A percentile compares a stretch with the other conserved stretches of the same genome.
Conservation (phyloP, 2,329 filamentous ascomycete species). For the Fusarium metavorans region DNA sequence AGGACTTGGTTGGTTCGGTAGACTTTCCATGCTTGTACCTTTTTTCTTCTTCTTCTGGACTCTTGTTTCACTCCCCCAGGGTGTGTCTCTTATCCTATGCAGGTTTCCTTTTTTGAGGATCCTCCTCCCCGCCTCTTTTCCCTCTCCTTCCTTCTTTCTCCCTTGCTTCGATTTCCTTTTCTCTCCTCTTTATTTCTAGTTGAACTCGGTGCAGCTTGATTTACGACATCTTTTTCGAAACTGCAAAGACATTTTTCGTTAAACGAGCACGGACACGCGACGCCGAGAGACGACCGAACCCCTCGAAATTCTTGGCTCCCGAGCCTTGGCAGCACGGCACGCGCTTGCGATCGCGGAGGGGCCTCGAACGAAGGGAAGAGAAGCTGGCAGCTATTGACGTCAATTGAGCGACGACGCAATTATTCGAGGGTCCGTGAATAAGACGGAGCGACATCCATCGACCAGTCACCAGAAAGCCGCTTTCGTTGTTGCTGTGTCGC, state of each 20-base stretch:
- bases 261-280: constrained; percentile 26
- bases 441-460: not conserved
- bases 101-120: constrained; percentile 32
- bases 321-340: constrained; percentile 38
- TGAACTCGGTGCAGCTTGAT: not conserved
- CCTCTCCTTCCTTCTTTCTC: not conserved
- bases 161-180: not conserved
- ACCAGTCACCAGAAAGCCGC: constrained; percentile 9
- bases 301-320: constrained; percentile 35
- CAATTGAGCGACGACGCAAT: not conserved
- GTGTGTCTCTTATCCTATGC: constrained; percentile 10
- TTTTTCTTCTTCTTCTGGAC: constrained; percentile 9
- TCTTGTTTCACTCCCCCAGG: constrained; percentile 17
- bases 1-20: constrained; percentile 9
- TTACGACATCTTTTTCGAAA: not conserved
- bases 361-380: not conserved
- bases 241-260: not conserved
- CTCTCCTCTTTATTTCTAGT: not conserved
- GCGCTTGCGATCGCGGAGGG: constrained; percentile 39
- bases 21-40: not conserved
- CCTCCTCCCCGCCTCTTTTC: constrained; percentile 30
- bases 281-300: constrained; percentile 9
- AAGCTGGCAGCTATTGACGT: not conserved
- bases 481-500: constrained; percentile 30
- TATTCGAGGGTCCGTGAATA: not conserved